A percentile compares a stretch with the other conserved stretches of the same genome.
Conservation (phyloP, 2,329 filamentous ascomycete species). For the Truncatella angustata region DNA sequence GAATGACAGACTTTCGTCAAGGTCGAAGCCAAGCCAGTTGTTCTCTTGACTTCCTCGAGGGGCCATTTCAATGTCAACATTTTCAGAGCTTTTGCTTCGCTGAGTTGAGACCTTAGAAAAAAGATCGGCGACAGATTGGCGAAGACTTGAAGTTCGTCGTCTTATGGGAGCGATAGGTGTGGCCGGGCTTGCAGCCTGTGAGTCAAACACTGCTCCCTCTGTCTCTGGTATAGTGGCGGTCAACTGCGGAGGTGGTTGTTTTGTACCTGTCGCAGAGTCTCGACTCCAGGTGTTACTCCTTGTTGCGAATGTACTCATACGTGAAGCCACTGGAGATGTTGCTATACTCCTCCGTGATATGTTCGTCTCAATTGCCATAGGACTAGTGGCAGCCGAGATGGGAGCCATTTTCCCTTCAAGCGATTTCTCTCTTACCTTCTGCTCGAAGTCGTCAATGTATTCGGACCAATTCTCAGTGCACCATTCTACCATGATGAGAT, state of each 20-base stretch:
- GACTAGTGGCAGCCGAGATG: slow-evolving; percentile 12
- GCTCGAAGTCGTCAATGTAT: slow-evolving; percentile 18
- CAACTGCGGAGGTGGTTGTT: background rate
- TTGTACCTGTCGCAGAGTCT: slow-evolving; percentile 1
- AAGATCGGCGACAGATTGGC: slow-evolving; percentile 3
- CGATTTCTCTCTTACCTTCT: slow-evolving; percentile 3
- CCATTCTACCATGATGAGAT: slow-evolving; percentile 19
- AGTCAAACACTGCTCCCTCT: background rate
- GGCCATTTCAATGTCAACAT: slow-evolving; percentile 5
- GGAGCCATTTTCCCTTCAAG: slow-evolving; percentile 14
- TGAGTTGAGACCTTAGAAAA: background rate
- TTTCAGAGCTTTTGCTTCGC: slow-evolving; percentile 6
- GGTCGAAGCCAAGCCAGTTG: slow-evolving; percentile 5
- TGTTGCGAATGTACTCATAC: slow-evolving; percentile 1
- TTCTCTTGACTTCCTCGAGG: slow-evolving; percentile 1
- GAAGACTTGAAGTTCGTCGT: background rate
- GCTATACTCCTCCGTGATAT: slow-evolving; percentile 8
- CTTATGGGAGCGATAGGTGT: background rate
- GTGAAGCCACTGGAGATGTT: background rate
- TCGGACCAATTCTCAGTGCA: slow-evolving; percentile 17
- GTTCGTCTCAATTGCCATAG: slow-evolving; percentile 4
- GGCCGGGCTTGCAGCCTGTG: background rate
- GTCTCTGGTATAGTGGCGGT: background rate
- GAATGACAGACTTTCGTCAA: slow-evolving; percentile 17
- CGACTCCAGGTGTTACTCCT: slow-evolving; percentile 9